Evolutionary conservation across 768 basidiomycete species (phyloP), one percentile per base, ranked within the genome.

Genomic region (Psilocybe azurescens): DNA sequence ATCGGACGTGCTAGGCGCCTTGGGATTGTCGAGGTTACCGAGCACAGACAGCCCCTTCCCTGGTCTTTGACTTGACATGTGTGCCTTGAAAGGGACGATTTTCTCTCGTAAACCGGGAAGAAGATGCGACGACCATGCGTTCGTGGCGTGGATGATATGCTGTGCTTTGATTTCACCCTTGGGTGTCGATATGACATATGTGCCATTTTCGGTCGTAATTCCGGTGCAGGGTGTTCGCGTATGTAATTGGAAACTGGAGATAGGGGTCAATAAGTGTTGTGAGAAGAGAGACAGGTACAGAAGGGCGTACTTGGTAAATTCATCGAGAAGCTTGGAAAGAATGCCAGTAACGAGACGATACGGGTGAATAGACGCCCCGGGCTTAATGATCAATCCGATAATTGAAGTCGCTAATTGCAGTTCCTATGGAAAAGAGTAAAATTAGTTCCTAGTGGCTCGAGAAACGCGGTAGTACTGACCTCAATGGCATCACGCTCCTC

Each of bases 91-190:
- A 28, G 91, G 89, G 13, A 90, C 69, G 61, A 91, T 84, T 70
- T 85, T 90, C 54, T 78, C 77, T 18, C 86, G 83, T 77, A 91
- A 77, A 0, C 82, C 81, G 9, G 81, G 77, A 58, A 96, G 76
- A 49, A 96, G 82, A 65, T 91, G 88, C 1, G 91, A 86, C 3
- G 80, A 78, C 87, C 93, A 95, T 20, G 84, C 93, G 71, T 97
- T 97, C 3, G 93, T 94, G 2, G 92, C 91, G 70, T 94, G 93
- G 10, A 96, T 78, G 46, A 96, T 80, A 71, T 92, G 90, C 3
- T 73, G 74, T 0, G 91, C 77, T n/a, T 66, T 73, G 30, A 93
- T 79, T 5, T 66, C 69, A 0, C 94, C 93, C 53, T 81, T 79
- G 0, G 88, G 78, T 1, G 93, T 94, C 18, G 70, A 63, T 18